Evolutionary conservation across 148 eudicot genomes (phyloP).

Genomic region (Amaranthus palmeri): DNA sequence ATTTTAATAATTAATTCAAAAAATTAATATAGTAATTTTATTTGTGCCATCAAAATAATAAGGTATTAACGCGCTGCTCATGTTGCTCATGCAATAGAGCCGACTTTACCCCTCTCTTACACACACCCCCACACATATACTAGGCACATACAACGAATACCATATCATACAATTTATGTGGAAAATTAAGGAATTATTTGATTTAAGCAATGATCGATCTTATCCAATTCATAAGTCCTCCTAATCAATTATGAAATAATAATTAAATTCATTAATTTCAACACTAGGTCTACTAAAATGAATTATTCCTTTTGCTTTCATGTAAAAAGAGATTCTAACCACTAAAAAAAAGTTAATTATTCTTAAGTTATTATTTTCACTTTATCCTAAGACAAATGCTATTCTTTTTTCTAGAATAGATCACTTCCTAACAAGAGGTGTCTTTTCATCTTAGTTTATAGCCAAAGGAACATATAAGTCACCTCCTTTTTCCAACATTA

Average conservation of each 20-base stretch:
- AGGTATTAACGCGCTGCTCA: no score
- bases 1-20: no score
- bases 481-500: constrained; percentile 13
- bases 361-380: constrained; percentile 2
- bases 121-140: no score
- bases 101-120: no score
- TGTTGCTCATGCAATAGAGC: no score
- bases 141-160: neutral
- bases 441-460: constrained; percentile 24
- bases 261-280: constrained; percentile 2
- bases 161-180: constrained; percentile 22
- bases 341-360: constrained; percentile 15
- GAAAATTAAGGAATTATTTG: constrained; percentile 17
- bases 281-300: neutral
- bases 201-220: constrained; percentile 14
- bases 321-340: constrained; percentile 22
- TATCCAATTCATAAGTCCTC: constrained; percentile 21
- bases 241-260: neutral
- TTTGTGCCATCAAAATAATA: no score
- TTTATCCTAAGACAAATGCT: neutral
- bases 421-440: constrained; percentile 13
- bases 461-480: constrained; percentile 21
- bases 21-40: no score
- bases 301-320: neutral
- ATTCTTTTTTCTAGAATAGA: neutral